phyloP scores from a whole-genome alignment of 169 alveolate genomes.

The Plasmodium yoelii region DNA sequence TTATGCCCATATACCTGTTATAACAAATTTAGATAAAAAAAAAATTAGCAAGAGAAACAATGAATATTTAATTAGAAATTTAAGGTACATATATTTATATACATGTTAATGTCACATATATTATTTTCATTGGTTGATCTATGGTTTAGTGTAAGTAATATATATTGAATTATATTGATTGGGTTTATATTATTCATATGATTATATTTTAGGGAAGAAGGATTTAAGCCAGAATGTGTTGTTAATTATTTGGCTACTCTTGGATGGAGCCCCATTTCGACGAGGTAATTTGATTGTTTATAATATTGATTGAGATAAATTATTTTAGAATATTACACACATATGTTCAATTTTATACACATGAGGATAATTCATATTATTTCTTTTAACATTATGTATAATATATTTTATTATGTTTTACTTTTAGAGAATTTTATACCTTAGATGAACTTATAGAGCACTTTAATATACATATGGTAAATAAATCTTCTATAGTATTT shows the following conservation, averaged over 20 bases:
- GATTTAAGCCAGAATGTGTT: slow-evolving; percentile 63
- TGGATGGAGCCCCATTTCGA: slow-evolving; percentile 67
- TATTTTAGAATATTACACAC: background rate
- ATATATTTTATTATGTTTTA: too few relatives aligned
- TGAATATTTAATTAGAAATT: slow-evolving; percentile 50
- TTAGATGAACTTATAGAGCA: slow-evolving; percentile 36
- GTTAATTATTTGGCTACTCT: slow-evolving; percentile 63
- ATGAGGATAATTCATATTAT: background rate
- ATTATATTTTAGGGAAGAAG: slow-evolving; percentile 29
- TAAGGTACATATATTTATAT: slow-evolving; percentile 37
- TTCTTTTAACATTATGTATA: too few relatives aligned
- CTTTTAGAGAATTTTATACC: slow-evolving; percentile 56
- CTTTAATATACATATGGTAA: slow-evolving; percentile 32
- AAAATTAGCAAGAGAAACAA: slow-evolving; percentile 79
- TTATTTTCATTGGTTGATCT: too few relatives aligned
- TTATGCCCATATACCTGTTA: slow-evolving; percentile 76
- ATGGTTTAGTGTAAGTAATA: too few relatives aligned
- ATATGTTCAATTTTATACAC: background rate
- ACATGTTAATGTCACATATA: too few relatives aligned
- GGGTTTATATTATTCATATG: too few relatives aligned
- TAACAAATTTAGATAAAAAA: slow-evolving; percentile 68
- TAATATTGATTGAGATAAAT: background rate
- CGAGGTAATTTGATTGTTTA: slow-evolving; percentile 16
- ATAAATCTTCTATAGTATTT: slow-evolving; percentile 61
- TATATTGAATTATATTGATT: too few relatives aligned